A percentile compares a stretch with the other conserved stretches of the same genome.
phyloP scores from a whole-genome alignment of 1,284 basidiomycete species.

The Pseudozyma sp. region DNA sequence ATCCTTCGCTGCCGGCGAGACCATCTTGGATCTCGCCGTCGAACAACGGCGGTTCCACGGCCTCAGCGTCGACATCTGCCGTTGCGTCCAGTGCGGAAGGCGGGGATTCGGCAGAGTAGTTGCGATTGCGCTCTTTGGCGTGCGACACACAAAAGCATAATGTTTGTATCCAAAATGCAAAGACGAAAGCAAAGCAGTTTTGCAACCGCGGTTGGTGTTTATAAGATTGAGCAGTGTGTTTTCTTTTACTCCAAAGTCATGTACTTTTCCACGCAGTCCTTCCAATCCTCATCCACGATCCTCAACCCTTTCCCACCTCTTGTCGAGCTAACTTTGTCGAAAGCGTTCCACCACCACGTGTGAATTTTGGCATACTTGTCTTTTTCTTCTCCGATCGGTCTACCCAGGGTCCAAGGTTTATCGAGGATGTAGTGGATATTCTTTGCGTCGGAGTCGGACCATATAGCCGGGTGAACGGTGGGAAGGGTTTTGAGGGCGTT shows the following conservation, averaged over 20 bases:
- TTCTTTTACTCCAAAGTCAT: constrained; percentile 25
- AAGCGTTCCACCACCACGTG: constrained; percentile 61
- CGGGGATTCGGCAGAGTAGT: neutral
- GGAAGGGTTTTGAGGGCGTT: constrained; percentile 86
- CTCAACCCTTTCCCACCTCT: neutral
- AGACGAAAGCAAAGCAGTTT: neutral
- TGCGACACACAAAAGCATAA: neutral
- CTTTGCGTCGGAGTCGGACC: constrained; percentile 80
- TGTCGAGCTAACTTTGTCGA: constrained; percentile 16
- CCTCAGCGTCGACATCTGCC: neutral
- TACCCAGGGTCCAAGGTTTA: constrained; percentile 59
- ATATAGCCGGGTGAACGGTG: constrained; percentile 77
- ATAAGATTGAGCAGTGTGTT: neutral
- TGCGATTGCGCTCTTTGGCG: neutral
- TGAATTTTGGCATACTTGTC: constrained; percentile 52
- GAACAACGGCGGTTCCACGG: neutral
- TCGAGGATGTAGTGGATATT: constrained; percentile 65
- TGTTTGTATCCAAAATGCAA: neutral
- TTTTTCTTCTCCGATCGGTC: constrained; percentile 15
- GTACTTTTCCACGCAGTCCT: constrained; percentile 34
- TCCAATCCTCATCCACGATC: constrained; percentile 23
- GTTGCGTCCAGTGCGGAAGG: neutral
- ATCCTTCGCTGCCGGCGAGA: constrained; percentile 37
- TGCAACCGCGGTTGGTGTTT: neutral
- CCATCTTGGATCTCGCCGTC: constrained; percentile 30